Conservation (phyloP, 164 flowering plant genomes). For the Berberis thunbergii region DNA sequence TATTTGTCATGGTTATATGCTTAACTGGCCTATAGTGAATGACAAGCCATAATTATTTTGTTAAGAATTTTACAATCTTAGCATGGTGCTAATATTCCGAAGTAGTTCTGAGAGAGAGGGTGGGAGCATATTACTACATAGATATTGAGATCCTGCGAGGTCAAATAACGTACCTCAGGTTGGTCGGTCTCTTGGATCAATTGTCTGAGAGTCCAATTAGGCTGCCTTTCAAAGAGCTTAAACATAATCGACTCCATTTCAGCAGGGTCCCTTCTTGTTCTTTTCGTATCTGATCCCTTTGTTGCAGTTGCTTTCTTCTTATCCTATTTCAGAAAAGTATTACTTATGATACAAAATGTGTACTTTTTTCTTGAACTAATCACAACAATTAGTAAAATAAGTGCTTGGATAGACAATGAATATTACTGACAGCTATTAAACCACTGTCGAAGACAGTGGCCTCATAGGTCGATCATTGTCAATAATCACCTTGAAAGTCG, state of each 20-base stretch:
- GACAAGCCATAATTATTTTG: neutral
- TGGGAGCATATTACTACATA: too few species aligned
- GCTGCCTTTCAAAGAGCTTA: slow-evolving; percentile 78
- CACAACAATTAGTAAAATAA: neutral
- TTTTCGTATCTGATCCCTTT: slow-evolving; percentile 56
- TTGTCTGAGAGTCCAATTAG: slow-evolving; percentile 76
- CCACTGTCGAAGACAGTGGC: slow-evolving; percentile 54
- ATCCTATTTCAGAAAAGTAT: slow-evolving; percentile 29
- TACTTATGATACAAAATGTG: neutral
- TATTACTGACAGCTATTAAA: slow-evolving; percentile 15
- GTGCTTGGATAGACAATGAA: neutral
- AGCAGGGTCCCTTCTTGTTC: slow-evolving; percentile 77
- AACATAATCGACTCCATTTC: slow-evolving; percentile 82
- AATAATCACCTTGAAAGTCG: slow-evolving; percentile 34
- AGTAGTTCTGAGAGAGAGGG: too few species aligned
- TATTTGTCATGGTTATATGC: neutral
- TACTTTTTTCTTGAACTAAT: neutral
- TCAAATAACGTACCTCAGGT: slow-evolving; percentile 55
- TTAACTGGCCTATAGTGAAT: too few species aligned
- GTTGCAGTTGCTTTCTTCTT: slow-evolving; percentile 43
- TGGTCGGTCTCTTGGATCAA: slow-evolving; percentile 74
- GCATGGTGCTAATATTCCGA: too few species aligned
- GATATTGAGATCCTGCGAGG: neutral
- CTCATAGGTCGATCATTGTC: slow-evolving; percentile 49
- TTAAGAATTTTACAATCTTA: too few species aligned